Conservation (phyloP, 2,329 filamentous ascomycete genomes). For the Tolypocladium endophyticum region DNA sequence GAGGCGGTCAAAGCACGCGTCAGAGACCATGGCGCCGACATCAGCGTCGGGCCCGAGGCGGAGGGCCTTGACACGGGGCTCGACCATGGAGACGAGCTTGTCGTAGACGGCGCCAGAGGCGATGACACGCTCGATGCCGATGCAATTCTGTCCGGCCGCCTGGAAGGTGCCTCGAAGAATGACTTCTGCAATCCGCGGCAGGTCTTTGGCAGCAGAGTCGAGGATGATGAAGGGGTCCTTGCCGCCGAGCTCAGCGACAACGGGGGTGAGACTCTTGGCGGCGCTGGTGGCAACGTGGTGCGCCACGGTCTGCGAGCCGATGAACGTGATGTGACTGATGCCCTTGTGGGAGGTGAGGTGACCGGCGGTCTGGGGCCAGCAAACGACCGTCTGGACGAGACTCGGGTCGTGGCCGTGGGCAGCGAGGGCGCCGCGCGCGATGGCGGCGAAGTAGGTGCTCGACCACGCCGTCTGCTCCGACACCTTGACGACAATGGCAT, state of each 20-base stretch:
- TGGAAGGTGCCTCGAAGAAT: conserved; percentile 92
- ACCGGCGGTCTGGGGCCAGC: conserved; percentile 75
- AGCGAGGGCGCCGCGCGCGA: conserved; percentile 67
- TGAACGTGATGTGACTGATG: conserved; percentile 89
- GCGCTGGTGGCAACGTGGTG: conserved; percentile 81
- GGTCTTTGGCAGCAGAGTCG: conserved; percentile 58
- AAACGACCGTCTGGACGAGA: conserved; percentile 75
- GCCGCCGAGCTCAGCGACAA: conserved; percentile 85
- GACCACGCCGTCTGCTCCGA: conserved; percentile 97
- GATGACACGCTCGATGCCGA: conserved; percentile 90
- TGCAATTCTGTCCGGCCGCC: conserved; percentile 92
- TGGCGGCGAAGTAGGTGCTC: conserved; percentile 66
- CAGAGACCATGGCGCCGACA: conserved; percentile 83
- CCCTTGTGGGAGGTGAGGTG: conserved; percentile 76
- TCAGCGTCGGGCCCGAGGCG: conserved; percentile 71
- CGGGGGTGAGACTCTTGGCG: conserved; percentile 74
- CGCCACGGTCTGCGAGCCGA: conserved; percentile 79
- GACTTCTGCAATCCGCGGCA: conserved; percentile 67
- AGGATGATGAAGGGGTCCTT: conserved; percentile 90
- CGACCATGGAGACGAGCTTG: conserved; percentile 57
- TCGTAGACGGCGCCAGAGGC: conserved; percentile 69
- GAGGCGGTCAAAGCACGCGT: conserved; percentile 61
- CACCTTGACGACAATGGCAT: conserved; percentile 85
- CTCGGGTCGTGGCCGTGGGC: conserved; percentile 75
- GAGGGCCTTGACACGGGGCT: conserved; percentile 62